A percentile compares a stretch with the other conserved stretches of the same genome.
Evolutionary conservation across 331 rosid species (phyloP).

Genomic region (Quercus lobata): DNA sequence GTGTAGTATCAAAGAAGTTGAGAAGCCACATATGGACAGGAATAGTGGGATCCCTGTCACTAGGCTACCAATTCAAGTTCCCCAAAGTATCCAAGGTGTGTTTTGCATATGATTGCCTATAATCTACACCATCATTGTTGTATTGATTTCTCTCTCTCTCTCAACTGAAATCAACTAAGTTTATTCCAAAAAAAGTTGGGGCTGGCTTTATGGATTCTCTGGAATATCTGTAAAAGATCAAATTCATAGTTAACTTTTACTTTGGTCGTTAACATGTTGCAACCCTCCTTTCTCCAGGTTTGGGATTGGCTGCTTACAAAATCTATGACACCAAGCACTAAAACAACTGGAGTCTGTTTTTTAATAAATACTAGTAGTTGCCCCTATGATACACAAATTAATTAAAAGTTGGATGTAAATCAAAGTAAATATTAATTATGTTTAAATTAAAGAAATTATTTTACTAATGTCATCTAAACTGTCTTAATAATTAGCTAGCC

Average conservation of each 20-base stretch:
- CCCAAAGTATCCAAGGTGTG: slow-evolving; percentile 83
- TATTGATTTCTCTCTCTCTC: not conserved
- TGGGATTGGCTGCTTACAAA: not conserved
- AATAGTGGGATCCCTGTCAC: slow-evolving; percentile 49
- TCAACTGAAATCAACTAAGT: not conserved
- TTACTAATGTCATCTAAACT: too few relatives aligned
- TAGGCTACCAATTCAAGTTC: slow-evolving; percentile 69
- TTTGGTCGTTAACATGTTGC: not conserved
- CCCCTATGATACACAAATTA: too few relatives aligned
- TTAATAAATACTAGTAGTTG: too few relatives aligned
- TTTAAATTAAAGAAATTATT: too few relatives aligned
- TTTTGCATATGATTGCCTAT: not conserved
- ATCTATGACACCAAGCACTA: too few relatives aligned
- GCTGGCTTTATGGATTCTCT: not conserved
- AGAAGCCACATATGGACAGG: slow-evolving; percentile 65
- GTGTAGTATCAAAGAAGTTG: slow-evolving; percentile 77
- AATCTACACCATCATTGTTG: not conserved
- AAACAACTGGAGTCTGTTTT: too few relatives aligned
- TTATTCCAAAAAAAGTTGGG: not conserved
- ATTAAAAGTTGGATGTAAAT: too few relatives aligned
- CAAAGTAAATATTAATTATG: too few relatives aligned
- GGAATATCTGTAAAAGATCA: not conserved
- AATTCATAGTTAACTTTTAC: not conserved
- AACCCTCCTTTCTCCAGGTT: not conserved
- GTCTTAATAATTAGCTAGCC: too few relatives aligned